Conservation (phyloP, 1,139 yeast genomes). For the Blastobotrys malaysiensis region DNA sequence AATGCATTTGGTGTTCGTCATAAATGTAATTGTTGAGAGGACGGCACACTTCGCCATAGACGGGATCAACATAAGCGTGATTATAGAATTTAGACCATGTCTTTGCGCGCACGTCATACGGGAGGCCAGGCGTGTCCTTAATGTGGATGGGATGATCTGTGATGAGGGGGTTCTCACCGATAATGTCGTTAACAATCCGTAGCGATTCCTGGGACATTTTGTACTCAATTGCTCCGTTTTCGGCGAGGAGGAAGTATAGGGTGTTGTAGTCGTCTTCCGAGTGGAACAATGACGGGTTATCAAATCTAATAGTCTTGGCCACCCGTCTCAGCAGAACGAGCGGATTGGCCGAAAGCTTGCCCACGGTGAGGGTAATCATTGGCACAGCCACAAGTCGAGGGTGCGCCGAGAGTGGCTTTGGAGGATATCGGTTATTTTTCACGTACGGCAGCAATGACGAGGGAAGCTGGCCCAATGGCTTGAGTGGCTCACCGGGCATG, state of each 20-base stretch:
- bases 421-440: constrained; percentile 32
- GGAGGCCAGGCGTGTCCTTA: constrained; percentile 24
- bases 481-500: constrained; percentile 11
- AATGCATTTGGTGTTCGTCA: constrained; percentile 25
- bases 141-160: constrained; percentile 27
- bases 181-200: constrained; percentile 54
- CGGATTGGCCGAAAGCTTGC: constrained; percentile 55
- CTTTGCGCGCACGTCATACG: constrained; percentile 42
- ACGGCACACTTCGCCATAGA: constrained; percentile 25
- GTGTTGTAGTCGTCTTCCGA: constrained; percentile 77
- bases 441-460: constrained; percentile 30
- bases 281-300: constrained; percentile 61
- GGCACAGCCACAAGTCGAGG: constrained; percentile 52
- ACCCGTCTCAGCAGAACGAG: constrained; percentile 55
- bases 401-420: constrained; percentile 21
- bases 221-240: constrained; percentile 53
- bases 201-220: constrained; percentile 71
- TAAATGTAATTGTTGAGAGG: constrained; percentile 31
- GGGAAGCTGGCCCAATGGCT: constrained; percentile 11
- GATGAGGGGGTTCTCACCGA: constrained; percentile 26
- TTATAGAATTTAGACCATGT: constrained; percentile 35
- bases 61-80: constrained; percentile 30
- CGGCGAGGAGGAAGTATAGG: constrained; percentile 65
- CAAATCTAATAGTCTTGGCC: constrained; percentile 61
- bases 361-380: constrained; percentile 62